Evolutionary conservation across 2,329 filamentous ascomycete genomes (phyloP).

Genomic region (Xylariales sp.): DNA sequence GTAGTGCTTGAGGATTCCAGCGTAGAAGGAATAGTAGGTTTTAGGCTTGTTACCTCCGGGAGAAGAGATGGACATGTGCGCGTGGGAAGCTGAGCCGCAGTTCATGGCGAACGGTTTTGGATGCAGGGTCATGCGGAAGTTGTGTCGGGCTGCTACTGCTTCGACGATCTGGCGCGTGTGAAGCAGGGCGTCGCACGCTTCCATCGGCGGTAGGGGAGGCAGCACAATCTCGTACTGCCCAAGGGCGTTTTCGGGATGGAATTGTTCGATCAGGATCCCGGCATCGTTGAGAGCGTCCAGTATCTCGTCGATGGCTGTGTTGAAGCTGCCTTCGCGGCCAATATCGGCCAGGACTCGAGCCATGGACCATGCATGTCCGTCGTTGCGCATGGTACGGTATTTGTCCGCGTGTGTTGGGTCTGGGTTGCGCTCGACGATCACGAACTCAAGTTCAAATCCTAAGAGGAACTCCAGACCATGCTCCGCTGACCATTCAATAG

Average conservation of each 20-base stretch:
- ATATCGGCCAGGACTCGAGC: slow-evolving; percentile 59
- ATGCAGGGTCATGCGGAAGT: slow-evolving; percentile 65
- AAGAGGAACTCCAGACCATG: slow-evolving; percentile 57
- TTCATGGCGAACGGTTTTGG: slow-evolving; percentile 59
- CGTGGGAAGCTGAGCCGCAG: slow-evolving; percentile 63
- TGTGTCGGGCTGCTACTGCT: slow-evolving; percentile 56
- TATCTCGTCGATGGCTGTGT: slow-evolving; percentile 62
- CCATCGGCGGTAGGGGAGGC: slow-evolving; percentile 55
- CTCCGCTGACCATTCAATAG: slow-evolving; percentile 45
- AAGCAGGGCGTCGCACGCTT: slow-evolving; percentile 67
- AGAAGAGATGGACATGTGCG: slow-evolving; percentile 61
- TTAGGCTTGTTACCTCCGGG: slow-evolving; percentile 26
- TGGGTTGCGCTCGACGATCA: slow-evolving; percentile 54
- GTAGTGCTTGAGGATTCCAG: slow-evolving; percentile 63
- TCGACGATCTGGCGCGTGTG: slow-evolving; percentile 67
- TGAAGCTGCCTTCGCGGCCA: slow-evolving; percentile 33
- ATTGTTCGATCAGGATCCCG: slow-evolving; percentile 64
- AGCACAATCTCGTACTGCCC: slow-evolving; percentile 78
- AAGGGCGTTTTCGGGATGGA: slow-evolving; percentile 68
- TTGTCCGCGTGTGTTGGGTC: slow-evolving; percentile 23
- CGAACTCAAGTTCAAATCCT: slow-evolving; percentile 79
- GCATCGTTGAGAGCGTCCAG: slow-evolving; percentile 53
- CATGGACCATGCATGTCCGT: slow-evolving; percentile 68
- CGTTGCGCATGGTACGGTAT: slow-evolving; percentile 43
- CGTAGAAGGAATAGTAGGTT: slow-evolving; percentile 64